Percentiles rank a stretch among this genome's conserved stretches.
phyloP scores from a whole-genome alignment of 2,329 filamentous ascomycete species.

The Colletotrichum sp. region DNA sequence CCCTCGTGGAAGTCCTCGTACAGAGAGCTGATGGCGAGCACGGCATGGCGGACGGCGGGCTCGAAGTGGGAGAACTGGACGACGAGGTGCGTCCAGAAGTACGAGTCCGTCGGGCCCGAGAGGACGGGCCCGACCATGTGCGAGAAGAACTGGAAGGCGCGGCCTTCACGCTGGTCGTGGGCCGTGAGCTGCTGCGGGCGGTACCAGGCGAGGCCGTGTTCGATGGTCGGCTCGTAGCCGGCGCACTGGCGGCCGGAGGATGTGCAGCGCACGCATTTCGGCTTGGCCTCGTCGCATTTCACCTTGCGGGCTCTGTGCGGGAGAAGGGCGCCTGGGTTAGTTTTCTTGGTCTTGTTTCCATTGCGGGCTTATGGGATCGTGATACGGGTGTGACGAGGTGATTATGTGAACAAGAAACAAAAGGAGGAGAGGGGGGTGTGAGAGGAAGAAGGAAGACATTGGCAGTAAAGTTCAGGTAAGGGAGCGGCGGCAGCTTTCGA shows the following conservation, averaged over 20 bases:
- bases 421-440: neutral
- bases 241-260: constrained; percentile 52
- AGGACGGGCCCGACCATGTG: constrained; percentile 13
- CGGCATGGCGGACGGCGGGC: constrained; percentile 52
- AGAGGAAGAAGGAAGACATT: neutral
- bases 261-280: constrained; percentile 56
- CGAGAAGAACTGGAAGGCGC: constrained; percentile 19
- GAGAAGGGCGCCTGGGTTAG: neutral
- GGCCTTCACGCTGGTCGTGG: constrained; percentile 23
- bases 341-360: neutral
- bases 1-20: constrained; percentile 37
- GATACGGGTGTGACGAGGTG: neutral
- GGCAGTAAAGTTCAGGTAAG: neutral
- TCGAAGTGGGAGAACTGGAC: constrained; percentile 50
- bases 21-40: constrained; percentile 52
- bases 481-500: neutral
- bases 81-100: constrained; percentile 50
- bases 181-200: constrained; percentile 17
- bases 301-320: constrained; percentile 54
- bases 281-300: constrained; percentile 63
- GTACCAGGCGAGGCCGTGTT: constrained; percentile 18
- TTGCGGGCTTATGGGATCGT: neutral
- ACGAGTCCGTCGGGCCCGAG: constrained; percentile 15
- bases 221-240: constrained; percentile 10
- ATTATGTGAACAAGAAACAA: neutral